These are phyloP conservation scores for Prosopis cineraria DNA, from an alignment of 306 rosid species.

Conservation along the genomic window DNA sequence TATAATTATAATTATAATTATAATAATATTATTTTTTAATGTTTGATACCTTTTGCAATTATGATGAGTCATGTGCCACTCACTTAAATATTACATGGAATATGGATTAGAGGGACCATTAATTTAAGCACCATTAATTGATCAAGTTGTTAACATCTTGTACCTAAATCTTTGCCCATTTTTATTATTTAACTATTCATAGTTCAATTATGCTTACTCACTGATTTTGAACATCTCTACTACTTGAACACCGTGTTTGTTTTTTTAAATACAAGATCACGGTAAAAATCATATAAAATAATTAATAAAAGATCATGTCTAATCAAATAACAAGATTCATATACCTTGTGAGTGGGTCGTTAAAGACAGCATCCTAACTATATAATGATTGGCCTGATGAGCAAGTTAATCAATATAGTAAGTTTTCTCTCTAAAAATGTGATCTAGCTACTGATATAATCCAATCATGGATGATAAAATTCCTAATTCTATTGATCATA, in stretches of 20 bases:
- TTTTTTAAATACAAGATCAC: too few relatives aligned
- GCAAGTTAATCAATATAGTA: too few relatives aligned
- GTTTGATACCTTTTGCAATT: constrained; percentile 32
- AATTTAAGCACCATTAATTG: constrained; percentile 24
- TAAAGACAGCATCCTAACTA: too few relatives aligned
- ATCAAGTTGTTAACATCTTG: constrained; percentile 33
- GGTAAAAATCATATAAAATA: too few relatives aligned
- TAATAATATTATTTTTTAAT: background rate
- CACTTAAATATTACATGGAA: constrained; percentile 9
- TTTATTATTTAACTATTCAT: constrained; percentile 13
- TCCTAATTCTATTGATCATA: too few relatives aligned
- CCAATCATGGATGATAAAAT: too few relatives aligned
- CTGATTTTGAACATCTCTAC: background rate
- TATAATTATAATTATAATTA: background rate
- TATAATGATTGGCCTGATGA: too few relatives aligned
- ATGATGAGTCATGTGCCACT: constrained; percentile 71
- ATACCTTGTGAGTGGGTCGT: too few relatives aligned
- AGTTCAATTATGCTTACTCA: background rate
- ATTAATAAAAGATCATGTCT: too few relatives aligned
- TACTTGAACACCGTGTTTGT: background rate
- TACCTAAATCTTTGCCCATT: constrained; percentile 46
- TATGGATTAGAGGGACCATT: constrained; percentile 47
- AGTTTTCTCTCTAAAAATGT: too few relatives aligned
- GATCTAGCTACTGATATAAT: too few relatives aligned
- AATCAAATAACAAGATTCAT: too few relatives aligned